Base-by-base conservation (phyloP, 768 basidiomycete genomes). In the Mycena metata region DNA sequence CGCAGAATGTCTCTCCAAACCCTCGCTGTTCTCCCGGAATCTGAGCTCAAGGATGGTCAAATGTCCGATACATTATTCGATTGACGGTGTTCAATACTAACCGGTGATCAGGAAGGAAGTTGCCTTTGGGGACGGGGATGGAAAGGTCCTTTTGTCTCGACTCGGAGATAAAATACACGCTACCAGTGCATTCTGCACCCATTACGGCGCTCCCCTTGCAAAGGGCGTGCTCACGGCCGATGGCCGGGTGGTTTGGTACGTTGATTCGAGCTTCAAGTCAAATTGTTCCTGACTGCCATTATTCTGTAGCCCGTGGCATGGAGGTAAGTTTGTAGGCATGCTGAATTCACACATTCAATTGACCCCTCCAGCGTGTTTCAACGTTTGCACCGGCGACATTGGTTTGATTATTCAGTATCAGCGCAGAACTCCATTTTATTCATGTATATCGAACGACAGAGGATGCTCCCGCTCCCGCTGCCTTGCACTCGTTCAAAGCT, bases 191-290 rank as follows among this genome's bases (percentile, higher is more conserved):
- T 92, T 88, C 79, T 97, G 96, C 79, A 96, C 95, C 2, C 96
- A 97, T 78, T 96, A 96, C 76, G 96, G 96, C 13, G 95, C 95
- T 3, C 94, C 95, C 2, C 84, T 96, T 3, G 89, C 84, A 6
- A 95, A 94, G 78, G 95, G 95, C 58, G 90, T 95, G 12, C 82
- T 96, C 61, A 87, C 91, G 10, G 85, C 91, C 39, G 91, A 93
- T 76, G 95, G 93, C 12, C 82, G 92, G 67, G 87, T 96, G 21
- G 88, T 92, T 55, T 96, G 95, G 90, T 90, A 75, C 56, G 88
- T 78, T 30, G 64, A 21, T 21, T 59, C 30, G 9, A 24, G 13
- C 26, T 12, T 30, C 16, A 51, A 15, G 9, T 21, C 50, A 8
- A 33, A 51, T 43, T 23, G 33, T 13, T 26, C 33, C 15, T 64